phyloP scores from a whole-genome alignment of 345 rosid genomes.

The Populus euphratica region DNA sequence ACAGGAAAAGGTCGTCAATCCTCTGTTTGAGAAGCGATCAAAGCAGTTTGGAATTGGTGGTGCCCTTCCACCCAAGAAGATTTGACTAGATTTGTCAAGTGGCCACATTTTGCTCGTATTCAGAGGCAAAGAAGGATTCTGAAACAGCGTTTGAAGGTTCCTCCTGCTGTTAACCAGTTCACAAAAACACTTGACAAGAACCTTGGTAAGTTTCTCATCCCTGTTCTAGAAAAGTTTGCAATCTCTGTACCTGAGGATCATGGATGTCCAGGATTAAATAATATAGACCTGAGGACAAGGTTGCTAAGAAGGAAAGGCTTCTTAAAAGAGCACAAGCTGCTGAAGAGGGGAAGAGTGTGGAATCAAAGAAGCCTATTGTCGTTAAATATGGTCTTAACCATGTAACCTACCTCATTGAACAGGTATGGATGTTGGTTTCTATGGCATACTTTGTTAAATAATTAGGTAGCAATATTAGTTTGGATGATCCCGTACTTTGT shows the following conservation, averaged over 20 bases:
- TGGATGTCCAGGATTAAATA: background rate
- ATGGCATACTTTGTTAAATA: background rate
- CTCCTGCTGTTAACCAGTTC: conserved; percentile 81
- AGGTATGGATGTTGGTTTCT: conserved; percentile 24
- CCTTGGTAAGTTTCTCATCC: conserved; percentile 39
- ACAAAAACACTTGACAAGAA: conserved; percentile 92
- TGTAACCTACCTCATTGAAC: conserved; percentile 69
- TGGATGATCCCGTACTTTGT: background rate
- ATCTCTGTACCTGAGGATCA: background rate
- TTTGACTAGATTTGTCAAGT: conserved; percentile 64
- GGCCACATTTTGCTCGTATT: conserved; percentile 65
- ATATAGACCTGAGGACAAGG: conserved; percentile 68
- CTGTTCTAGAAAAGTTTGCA: background rate
- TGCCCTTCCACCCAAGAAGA: conserved; percentile 86
- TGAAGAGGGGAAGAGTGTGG: conserved; percentile 55
- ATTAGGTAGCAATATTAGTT: background rate
- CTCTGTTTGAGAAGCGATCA: conserved; percentile 72
- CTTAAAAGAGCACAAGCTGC: conserved; percentile 56
- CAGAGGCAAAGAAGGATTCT: conserved; percentile 82
- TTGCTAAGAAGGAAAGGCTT: conserved; percentile 61
- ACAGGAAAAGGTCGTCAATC: conserved; percentile 67
- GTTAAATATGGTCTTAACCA: conserved; percentile 75
- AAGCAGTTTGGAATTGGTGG: conserved; percentile 92
- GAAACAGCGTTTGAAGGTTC: conserved; percentile 82
- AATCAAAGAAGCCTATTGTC: conserved; percentile 63